phyloP scores from a whole-genome alignment of 2,329 filamentous ascomycete genomes.

The Phyllosticta citribraziliensis region DNA sequence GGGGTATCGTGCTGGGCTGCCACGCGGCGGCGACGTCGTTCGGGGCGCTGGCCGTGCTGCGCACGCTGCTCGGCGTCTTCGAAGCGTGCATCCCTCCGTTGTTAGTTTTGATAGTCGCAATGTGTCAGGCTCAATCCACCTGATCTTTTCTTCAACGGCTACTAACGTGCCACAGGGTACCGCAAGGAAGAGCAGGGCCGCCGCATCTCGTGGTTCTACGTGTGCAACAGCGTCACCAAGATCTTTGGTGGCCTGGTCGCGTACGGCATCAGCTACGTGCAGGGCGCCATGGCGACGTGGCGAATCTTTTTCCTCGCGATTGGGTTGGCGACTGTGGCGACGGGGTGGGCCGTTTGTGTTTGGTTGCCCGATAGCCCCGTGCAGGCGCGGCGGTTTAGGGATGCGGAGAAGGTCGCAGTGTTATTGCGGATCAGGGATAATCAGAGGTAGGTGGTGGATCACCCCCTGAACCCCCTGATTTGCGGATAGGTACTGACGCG shows the following conservation, averaged over 20 bases:
- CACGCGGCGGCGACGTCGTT: slow-evolving; percentile 11
- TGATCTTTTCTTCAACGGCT: too few relatives aligned
- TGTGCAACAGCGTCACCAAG: slow-evolving; percentile 14
- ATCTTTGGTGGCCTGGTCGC: slow-evolving; percentile 17
- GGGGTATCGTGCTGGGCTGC: slow-evolving; percentile 27
- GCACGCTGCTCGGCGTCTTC: slow-evolving; percentile 45
- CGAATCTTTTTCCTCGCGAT: slow-evolving; percentile 29
- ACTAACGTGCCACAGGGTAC: too few relatives aligned
- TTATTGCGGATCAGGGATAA: slow-evolving; percentile 12
- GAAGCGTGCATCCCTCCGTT: slow-evolving; percentile 54
- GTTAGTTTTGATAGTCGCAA: slow-evolving; percentile 42
- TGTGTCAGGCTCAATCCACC: too few relatives aligned
- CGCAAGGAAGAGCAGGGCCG: slow-evolving; percentile 45
- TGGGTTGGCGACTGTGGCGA: slow-evolving; percentile 26
- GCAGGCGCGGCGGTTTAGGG: slow-evolving; percentile 23
- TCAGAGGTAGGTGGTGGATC: slow-evolving; percentile 5
- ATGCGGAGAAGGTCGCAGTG: slow-evolving; percentile 22
- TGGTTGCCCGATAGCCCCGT: slow-evolving; percentile 28
- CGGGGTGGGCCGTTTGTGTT: slow-evolving; percentile 19
- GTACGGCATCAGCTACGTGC: slow-evolving; percentile 18
- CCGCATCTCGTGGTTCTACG: slow-evolving; percentile 18
- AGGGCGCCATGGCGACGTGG: slow-evolving; percentile 8
- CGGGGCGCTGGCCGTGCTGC: slow-evolving; percentile 36
- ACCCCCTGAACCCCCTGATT: not conserved
- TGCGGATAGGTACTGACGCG: not conserved